Conservation (phyloP, 2,329 filamentous ascomycete species). For the Pseudogymnoascus sp. region DNA sequence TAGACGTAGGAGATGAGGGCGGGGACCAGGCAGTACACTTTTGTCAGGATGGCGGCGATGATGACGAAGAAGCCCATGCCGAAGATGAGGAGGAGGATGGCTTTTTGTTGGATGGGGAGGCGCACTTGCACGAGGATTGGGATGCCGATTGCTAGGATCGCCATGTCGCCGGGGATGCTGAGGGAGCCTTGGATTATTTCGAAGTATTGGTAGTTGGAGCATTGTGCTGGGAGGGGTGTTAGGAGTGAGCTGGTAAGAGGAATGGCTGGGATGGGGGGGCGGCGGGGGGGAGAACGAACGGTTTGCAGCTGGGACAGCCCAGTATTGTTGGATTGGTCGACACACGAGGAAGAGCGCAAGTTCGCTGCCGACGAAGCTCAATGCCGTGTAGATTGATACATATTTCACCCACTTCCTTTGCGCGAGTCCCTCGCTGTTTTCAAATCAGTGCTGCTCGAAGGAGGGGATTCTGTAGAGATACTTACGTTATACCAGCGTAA, state of each 20-base stretch:
- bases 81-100: conserved; percentile 39
- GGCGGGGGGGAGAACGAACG: conserved; percentile 18
- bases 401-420: conserved; percentile 28
- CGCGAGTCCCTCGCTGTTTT: conserved; percentile 24
- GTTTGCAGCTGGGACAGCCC: conserved; percentile 37
- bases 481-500: conserved; percentile 29
- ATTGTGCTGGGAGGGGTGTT: conserved; percentile 29
- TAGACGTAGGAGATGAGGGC: conserved; percentile 30
- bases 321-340: conserved; percentile 37
- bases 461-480: not conserved
- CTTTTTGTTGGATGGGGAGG: conserved; percentile 36
- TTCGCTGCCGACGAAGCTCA: conserved; percentile 36
- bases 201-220: conserved; percentile 37
- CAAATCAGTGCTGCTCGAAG: not conserved
- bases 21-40: conserved; percentile 36
- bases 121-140: conserved; percentile 36
- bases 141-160: conserved; percentile 40
- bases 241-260: not conserved
- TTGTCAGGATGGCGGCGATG: conserved; percentile 34
- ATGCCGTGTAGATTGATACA: conserved; percentile 32
- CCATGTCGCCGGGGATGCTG: conserved; percentile 39
- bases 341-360: conserved; percentile 39
- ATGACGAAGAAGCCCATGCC: conserved; percentile 42
- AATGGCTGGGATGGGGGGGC: not conserved
- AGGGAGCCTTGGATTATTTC: conserved; percentile 39